These are phyloP conservation scores for Chrysanthemum makinoi DNA, from an alignment of 129 eudicot genomes.

Conservation along the genomic window DNA sequence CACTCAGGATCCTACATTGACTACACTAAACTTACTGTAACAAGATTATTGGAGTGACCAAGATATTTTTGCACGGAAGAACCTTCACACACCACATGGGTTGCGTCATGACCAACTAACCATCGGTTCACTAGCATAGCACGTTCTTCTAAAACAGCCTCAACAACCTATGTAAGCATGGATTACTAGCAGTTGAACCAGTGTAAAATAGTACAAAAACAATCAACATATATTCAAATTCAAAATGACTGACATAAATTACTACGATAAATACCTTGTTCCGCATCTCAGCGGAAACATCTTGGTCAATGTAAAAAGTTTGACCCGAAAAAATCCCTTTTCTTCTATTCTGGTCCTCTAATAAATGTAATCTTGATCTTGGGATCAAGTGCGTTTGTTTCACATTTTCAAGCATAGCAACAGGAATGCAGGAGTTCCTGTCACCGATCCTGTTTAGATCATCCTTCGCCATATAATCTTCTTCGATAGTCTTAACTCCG, in stretches of 20 bases:
- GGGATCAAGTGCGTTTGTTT: constrained; percentile 39
- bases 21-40: constrained; percentile 54
- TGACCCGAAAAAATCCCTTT: constrained; percentile 46
- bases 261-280: constrained; percentile 30
- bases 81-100: constrained; percentile 89
- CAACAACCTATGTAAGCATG: constrained; percentile 43
- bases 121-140: constrained; percentile 52
- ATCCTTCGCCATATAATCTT: constrained; percentile 31
- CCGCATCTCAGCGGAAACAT: constrained; percentile 55
- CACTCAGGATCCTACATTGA: not conserved
- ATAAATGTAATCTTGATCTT: constrained; percentile 30
- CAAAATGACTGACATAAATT: not conserved
- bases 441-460: constrained; percentile 34
- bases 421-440: constrained; percentile 49
- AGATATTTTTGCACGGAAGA: constrained; percentile 58
- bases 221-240: not conserved
- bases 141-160: constrained; percentile 60
- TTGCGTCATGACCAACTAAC: constrained; percentile 65
- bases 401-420: constrained; percentile 43
- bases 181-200: not conserved
- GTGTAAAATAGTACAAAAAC: not conserved
- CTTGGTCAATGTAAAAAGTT: constrained; percentile 57
- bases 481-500: constrained; percentile 43
- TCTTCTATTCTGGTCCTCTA: constrained; percentile 45
- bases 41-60: constrained; percentile 71